Base-by-base conservation (phyloP, 257 asterid genomes). In the Petrea volubilis region DNA sequence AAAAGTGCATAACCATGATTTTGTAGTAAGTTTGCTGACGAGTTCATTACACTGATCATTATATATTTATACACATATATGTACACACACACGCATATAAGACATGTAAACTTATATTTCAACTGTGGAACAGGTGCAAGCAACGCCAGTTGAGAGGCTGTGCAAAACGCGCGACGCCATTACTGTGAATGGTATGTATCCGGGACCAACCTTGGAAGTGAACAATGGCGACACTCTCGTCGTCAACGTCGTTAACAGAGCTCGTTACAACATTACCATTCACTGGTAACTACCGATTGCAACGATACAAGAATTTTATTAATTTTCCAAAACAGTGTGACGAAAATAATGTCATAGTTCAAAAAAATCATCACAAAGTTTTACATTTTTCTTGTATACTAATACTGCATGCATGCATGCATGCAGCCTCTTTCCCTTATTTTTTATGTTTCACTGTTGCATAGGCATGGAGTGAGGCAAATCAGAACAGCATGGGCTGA, bases 381-480 rank as follows among this genome's bases (percentile, higher is more conserved):
- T n/a, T n/a, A n/a, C n/a, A n/a, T n/a, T n/a, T n/a, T n/a, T n/a
- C n/a, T n/a, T n/a, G n/a, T 2, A 2, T 3, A 38, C 6, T 12
- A 38, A 7, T 38, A 5, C 43, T 21, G 58, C 21, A 40, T 64
- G 17, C 27, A 64, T n/a, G n/a, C n/a, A n/a, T 28, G 68, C 51
- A 60, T 34, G 49, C 47, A 31, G n/a, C 9, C 27, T 20, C 9
- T 4, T 7, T n/a, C n/a, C n/a, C n/a, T n/a, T 46, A 25, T 1
- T 6, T 27, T 41, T 4, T 31, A 18, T 64, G 20, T 27, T n/a
- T n/a, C n/a, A 29, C 21, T 6, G n/a, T 41, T 63, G 29, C 14
- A 24, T 60, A 92, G 98, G 98, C 98, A 92, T 62, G 98, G 98
- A 14, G 81, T 92, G 46, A 71, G 98, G 72, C 98, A 92, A 69